phyloP scores from a whole-genome alignment of 177 flowering plant species.

The Tripterygium wilfordii region DNA sequence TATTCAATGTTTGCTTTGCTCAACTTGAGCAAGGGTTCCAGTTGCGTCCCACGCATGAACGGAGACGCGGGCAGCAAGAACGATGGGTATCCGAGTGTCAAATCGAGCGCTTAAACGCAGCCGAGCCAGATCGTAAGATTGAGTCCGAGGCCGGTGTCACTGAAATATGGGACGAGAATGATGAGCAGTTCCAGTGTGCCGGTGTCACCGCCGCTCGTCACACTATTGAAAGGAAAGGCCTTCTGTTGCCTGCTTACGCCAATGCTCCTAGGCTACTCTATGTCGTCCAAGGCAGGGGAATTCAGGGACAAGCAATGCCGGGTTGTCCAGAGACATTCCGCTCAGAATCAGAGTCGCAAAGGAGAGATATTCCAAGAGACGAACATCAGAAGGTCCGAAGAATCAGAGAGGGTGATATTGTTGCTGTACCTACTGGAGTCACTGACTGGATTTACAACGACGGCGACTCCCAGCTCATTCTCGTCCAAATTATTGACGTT shows the following conservation, averaged over 20 bases:
- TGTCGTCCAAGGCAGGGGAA: background rate
- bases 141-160: slow-evolving; percentile 1
- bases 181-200: slow-evolving; percentile 2
- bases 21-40: slow-evolving; percentile 1
- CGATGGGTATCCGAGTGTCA: background rate
- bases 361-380: background rate
- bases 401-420: slow-evolving; percentile 1
- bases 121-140: background rate
- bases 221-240: background rate
- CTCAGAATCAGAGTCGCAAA: background rate
- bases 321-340: background rate
- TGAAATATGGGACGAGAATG: slow-evolving; percentile 2
- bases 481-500: background rate
- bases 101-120: background rate
- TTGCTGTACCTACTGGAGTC: slow-evolving; percentile 3
- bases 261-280: slow-evolving; percentile 1
- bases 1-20: background rate
- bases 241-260: background rate
- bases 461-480: background rate
- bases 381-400: slow-evolving; percentile 2
- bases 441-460: slow-evolving; percentile 3
- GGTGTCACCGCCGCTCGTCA: background rate
- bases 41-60: background rate
- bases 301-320: background rate
- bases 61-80: background rate